Conservation (phyloP, 148 eudicot species). For the Vaccinium macrocarpon region DNA sequence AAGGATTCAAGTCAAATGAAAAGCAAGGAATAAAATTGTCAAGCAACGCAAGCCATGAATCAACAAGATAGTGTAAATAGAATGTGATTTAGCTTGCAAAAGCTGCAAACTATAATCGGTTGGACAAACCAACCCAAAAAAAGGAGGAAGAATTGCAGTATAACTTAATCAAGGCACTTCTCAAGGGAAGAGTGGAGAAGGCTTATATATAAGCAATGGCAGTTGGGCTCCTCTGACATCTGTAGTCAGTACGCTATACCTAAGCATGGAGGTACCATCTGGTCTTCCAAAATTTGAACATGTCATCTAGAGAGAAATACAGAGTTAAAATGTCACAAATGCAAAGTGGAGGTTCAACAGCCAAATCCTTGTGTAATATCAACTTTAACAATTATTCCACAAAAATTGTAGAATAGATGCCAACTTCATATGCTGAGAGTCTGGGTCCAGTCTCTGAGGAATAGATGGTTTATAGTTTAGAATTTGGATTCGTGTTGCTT, state of each 20-base stretch:
- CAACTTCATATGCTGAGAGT: neutral
- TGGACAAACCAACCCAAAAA: neutral
- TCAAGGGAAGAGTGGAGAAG: neutral
- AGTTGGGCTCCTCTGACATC: neutral
- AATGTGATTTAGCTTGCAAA: neutral
- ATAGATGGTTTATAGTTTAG: neutral
- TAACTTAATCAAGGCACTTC: neutral
- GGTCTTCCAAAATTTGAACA: neutral
- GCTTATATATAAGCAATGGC: neutral
- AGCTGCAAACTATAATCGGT: neutral
- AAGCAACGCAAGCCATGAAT: neutral
- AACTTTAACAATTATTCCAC: neutral
- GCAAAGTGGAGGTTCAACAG: neutral
- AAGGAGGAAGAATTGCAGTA: neutral
- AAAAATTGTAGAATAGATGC: neutral
- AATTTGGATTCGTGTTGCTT: neutral
- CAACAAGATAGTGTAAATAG: neutral
- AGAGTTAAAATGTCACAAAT: neutral
- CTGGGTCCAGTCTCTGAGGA: neutral
- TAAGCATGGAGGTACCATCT: neutral
- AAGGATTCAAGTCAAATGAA: slow-evolving; percentile 8
- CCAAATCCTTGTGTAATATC: neutral
- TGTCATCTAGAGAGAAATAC: neutral
- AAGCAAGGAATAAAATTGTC: slow-evolving; percentile 1
- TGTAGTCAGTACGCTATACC: neutral